A percentile compares a stretch with the other conserved stretches of the same genome.
Conservation (phyloP, 2,329 filamentous ascomycete genomes). For the Sclerotinia borealis region DNA sequence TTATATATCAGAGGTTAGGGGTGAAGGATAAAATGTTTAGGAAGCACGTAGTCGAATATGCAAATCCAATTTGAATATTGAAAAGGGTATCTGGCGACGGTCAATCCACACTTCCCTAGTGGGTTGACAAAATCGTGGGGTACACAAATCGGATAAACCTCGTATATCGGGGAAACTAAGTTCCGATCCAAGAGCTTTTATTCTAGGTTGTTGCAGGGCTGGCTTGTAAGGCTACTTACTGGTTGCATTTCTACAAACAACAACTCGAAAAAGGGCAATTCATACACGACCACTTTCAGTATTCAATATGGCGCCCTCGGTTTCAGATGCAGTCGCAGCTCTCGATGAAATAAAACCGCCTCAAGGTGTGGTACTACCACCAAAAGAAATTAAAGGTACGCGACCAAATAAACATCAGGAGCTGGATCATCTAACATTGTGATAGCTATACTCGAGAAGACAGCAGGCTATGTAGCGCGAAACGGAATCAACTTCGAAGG, state of each 20-base stretch:
- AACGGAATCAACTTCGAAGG: constrained; percentile 58
- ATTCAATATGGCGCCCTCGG: constrained; percentile 30
- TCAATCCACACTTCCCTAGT: background rate
- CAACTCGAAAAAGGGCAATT: background rate
- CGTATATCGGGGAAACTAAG: background rate
- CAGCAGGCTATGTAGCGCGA: constrained; percentile 79
- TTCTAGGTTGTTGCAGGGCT: background rate
- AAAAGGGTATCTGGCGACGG: background rate
- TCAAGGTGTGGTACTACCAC: constrained; percentile 77
- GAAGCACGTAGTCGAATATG: background rate
- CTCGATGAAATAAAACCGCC: constrained; percentile 72
- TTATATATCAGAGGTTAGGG: no score
- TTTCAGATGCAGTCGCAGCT: constrained; percentile 41
- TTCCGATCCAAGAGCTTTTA: background rate
- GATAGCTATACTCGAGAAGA: constrained; percentile 76
- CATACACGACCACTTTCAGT: background rate
- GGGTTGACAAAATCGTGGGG: background rate
- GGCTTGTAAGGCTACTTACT: background rate
- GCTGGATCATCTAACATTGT: constrained; percentile 26
- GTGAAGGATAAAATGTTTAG: no score
- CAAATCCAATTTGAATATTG: background rate
- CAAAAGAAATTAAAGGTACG: constrained; percentile 66
- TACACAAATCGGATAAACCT: background rate
- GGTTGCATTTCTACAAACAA: background rate
- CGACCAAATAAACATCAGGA: constrained; percentile 26